Evolutionary conservation across 768 basidiomycete species (phyloP), one percentile per base, ranked within the genome.

Genomic region (Grammothele lineata): DNA sequence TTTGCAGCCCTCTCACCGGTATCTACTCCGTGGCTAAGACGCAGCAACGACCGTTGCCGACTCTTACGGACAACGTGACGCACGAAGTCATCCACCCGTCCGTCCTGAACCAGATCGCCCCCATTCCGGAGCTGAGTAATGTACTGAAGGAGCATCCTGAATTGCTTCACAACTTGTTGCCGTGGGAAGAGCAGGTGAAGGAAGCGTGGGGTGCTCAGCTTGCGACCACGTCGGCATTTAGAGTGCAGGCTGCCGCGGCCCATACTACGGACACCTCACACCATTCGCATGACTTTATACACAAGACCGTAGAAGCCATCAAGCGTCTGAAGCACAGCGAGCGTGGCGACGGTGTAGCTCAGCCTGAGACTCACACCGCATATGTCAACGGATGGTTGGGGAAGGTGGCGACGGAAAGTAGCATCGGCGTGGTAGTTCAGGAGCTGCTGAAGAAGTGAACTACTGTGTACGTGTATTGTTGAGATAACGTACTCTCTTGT

Each of bases 21-120:
- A 72, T 87, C 14, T 86, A 80, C 54, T 37, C 53, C 21, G 45
- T 84, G 0, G 66, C 80, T 1, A 55, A 67, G 24, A 66, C 62
- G 32, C 68, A 72, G 21, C 66, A 72, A 46, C 75, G 85, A 18
- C 58, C 63, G 19, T 56, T 82, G 22, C 83, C 84, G 2, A 72
- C 66, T 1, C 37, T 53, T 10, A 62, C 67, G 0, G 61, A 80
- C 49, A 56, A 71, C 19, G 48, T 70, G 3, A 83, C 83, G 0
- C 70, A 78, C 39, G 84, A 87, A 64, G 71, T 61, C 0, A 75
- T 85, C 30, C 84, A 86, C 52, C 65, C 75, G 4, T 85, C 84
- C 12, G 81, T 80, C 2, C 56, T 78, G 30, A 61, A 71, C 27
- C 83, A 81, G 53, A 55, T 51, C 4, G 48, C 57, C 14, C 51